Percentiles rank a stretch among this genome's conserved stretches.
These are phyloP conservation scores for Russula griseocarnosa DNA, from an alignment of 768 basidiomycete genomes.

Conservation along the genomic window DNA sequence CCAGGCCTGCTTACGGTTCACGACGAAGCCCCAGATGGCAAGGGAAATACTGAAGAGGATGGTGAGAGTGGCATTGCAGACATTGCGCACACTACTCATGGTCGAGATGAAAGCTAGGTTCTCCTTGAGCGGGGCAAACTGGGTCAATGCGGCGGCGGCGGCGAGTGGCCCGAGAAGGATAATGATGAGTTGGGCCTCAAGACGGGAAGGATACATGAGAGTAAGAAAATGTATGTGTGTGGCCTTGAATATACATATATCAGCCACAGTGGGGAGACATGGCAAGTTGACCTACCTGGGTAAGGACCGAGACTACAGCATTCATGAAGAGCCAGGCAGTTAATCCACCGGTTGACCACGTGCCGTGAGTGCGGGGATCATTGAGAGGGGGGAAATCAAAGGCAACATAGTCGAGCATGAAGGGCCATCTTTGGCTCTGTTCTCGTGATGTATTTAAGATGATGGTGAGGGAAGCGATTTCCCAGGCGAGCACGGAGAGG, in stretches of 20 bases:
- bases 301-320: constrained; percentile 74
- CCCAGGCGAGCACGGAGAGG: constrained; percentile 68
- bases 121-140: constrained; percentile 67
- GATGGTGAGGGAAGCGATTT: constrained; percentile 73
- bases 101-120: constrained; percentile 35
- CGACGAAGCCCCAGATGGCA: constrained; percentile 86
- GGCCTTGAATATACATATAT: constrained; percentile 48
- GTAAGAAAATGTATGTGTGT: constrained; percentile 98
- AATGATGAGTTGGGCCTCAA: constrained; percentile 85
- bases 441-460: constrained; percentile 55
- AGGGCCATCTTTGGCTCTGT: constrained; percentile 82
- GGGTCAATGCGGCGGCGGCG: constrained; percentile 76
- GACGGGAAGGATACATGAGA: constrained; percentile 83
- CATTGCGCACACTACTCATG: constrained; percentile 77
- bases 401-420: constrained; percentile 91
- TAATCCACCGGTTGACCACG: constrained; percentile 62
- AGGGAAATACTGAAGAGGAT: constrained; percentile 88
- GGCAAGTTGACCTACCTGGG: constrained; percentile 58
- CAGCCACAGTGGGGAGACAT: neutral
- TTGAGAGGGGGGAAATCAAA: constrained; percentile 65
- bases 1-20: constrained; percentile 92
- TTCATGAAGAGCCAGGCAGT: constrained; percentile 87
- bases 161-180: constrained; percentile 84
- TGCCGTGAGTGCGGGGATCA: constrained; percentile 31
- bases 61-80: constrained; percentile 95